These are phyloP conservation scores for Pseudisothecium myosuroides DNA, from an alignment of 225 moss, liverwort and hornwort genomes.

Conservation along the genomic window DNA sequence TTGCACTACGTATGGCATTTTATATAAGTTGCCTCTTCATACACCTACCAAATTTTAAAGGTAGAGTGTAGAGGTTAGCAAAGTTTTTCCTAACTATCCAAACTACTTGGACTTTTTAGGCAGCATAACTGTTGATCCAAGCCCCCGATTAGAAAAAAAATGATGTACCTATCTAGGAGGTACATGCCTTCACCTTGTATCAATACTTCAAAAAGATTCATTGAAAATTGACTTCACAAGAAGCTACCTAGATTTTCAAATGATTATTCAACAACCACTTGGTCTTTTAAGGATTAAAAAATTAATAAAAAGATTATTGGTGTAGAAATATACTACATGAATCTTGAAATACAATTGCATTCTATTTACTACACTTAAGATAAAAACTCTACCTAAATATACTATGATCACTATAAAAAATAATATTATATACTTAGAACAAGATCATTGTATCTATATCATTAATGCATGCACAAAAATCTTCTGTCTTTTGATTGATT, in stretches of 20 bases:
- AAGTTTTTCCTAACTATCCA: accelerated
- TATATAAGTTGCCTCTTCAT: too few relatives aligned
- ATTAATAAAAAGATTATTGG: background rate
- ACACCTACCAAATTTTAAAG: background rate
- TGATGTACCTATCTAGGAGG: accelerated
- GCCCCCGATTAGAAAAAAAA: accelerated
- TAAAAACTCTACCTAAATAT: background rate
- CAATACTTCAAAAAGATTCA: background rate
- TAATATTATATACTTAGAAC: background rate
- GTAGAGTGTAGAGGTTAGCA: too few relatives aligned
- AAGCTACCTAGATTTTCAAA: background rate
- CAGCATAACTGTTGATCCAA: background rate
- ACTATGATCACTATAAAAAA: background rate
- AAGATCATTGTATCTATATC: background rate
- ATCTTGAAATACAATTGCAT: background rate
- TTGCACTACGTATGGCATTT: too few relatives aligned
- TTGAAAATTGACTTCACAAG: background rate
- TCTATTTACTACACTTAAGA: background rate
- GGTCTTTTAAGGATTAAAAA: background rate
- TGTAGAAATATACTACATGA: background rate
- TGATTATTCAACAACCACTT: background rate
- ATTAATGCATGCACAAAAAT: background rate
- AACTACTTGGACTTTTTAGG: background rate
- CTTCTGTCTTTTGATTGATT: background rate
- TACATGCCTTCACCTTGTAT: background rate